These are phyloP conservation scores for Entonaema liquescens DNA, from an alignment of 495 filamentous ascomycete species.

Conservation along the genomic window DNA sequence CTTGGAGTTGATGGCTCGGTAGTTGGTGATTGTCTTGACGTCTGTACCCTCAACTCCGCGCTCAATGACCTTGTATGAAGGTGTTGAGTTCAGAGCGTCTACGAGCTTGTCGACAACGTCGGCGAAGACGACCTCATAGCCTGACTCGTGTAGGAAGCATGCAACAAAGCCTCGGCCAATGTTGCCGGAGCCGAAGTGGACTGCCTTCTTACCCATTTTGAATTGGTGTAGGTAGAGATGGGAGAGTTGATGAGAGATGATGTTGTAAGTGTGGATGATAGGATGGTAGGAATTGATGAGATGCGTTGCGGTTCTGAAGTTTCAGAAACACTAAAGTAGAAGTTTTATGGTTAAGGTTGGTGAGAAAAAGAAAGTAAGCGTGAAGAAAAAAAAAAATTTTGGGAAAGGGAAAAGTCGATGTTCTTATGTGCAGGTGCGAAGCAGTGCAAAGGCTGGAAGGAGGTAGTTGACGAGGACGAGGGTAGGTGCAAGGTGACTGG, in stretches of 20 bases:
- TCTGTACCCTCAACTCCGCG: slow-evolving; percentile 86
- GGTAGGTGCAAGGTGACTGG: slow-evolving; percentile 12
- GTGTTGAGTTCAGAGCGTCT: slow-evolving; percentile 72
- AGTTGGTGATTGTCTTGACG: slow-evolving; percentile 86
- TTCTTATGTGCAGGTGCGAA: slow-evolving; percentile 34
- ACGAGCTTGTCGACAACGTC: slow-evolving; percentile 89
- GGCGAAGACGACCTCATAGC: slow-evolving; percentile 93
- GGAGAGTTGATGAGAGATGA: neutral
- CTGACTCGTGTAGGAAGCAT: slow-evolving; percentile 80
- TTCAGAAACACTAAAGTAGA: slow-evolving; percentile 13
- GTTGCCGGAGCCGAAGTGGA: slow-evolving; percentile 95
- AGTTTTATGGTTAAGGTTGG: slow-evolving; percentile 1
- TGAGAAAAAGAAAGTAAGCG: slow-evolving; percentile 15
- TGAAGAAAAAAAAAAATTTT: neutral
- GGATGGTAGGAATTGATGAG: slow-evolving; percentile 3
- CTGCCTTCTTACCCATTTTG: slow-evolving; percentile 77
- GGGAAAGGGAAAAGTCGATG: slow-evolving; percentile 7
- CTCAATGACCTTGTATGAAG: slow-evolving; percentile 89
- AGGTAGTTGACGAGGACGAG: slow-evolving; percentile 5
- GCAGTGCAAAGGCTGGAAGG: neutral
- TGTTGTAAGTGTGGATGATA: slow-evolving; percentile 3
- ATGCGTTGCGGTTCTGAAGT: slow-evolving; percentile 5
- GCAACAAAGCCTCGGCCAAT: slow-evolving; percentile 73
- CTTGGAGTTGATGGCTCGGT: slow-evolving; percentile 94
- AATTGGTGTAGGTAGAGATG: slow-evolving; percentile 4